Conservation (phyloP, 179 eudicot genomes). For the Nepenthes alata region DNA sequence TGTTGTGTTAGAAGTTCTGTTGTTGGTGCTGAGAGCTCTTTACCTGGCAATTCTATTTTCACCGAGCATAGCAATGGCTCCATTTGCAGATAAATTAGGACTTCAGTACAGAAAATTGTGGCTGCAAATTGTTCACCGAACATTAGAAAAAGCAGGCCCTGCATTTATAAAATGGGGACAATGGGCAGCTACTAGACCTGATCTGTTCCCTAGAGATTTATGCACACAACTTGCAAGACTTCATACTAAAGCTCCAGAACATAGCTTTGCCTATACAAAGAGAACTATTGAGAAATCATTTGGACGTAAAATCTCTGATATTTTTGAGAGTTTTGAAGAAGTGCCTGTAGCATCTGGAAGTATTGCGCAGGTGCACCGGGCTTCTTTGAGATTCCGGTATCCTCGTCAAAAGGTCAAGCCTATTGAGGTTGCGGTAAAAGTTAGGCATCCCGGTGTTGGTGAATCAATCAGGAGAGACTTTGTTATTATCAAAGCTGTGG, state of each 20-base stretch:
- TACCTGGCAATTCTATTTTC: slow-evolving; percentile 65
- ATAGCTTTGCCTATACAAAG: slow-evolving; percentile 77
- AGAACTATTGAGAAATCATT: slow-evolving; percentile 75
- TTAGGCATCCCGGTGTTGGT: slow-evolving; percentile 95
- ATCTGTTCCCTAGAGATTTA: slow-evolving; percentile 75
- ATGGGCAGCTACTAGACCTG: slow-evolving; percentile 98
- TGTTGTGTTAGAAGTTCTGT: slow-evolving; percentile 41
- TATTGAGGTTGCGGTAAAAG: slow-evolving; percentile 86
- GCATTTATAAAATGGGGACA: slow-evolving; percentile 99
- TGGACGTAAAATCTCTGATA: slow-evolving; percentile 73
- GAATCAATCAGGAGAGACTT: slow-evolving; percentile 88
- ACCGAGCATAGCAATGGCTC: slow-evolving; percentile 79
- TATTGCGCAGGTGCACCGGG: slow-evolving; percentile 94
- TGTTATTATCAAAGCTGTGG: slow-evolving; percentile 72
- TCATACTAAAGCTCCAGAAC: slow-evolving; percentile 92
- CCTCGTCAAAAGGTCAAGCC: slow-evolving; percentile 60
- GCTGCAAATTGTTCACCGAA: slow-evolving; percentile 71
- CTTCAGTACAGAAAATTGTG: slow-evolving; percentile 50
- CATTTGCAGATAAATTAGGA: slow-evolving; percentile 78
- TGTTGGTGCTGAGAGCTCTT: slow-evolving; percentile 63
- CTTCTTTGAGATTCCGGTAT: slow-evolving; percentile 54
- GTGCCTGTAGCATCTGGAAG: slow-evolving; percentile 91
- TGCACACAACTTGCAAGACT: slow-evolving; percentile 71
- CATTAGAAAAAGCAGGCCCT: slow-evolving; percentile 92
- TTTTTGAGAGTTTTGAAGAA: slow-evolving; percentile 86